Base-by-base conservation (phyloP, 305 asterid species). In the Fraxinus velutina region DNA sequence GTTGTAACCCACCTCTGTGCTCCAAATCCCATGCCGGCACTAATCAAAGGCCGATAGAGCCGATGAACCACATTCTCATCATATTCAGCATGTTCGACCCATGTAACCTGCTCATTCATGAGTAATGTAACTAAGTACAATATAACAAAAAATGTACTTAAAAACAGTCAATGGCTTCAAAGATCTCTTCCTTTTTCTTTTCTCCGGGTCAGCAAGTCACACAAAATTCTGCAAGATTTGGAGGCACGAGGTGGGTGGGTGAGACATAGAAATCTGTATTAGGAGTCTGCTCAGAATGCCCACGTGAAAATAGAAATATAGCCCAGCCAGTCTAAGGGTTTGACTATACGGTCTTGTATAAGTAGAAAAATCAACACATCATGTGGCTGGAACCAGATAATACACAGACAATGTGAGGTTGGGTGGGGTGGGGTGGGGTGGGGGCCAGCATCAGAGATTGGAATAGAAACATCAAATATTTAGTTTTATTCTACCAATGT, bases 41-140 rank as follows among this genome's bases (percentile, higher is more conserved):
- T 73, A 73, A 96, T 84, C 62, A 90, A 42, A n/a, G 93, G 86
- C 29, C 94, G 93, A 81, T 92, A 96, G 76, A 94, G 90, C 78
- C 90, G 92, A 90, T 96, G 99, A 50, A 93, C 84, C 2, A 34
- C 83, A 1, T 86, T 83, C 79, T 96, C 97, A n/a, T 96, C 98
- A 8, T 94, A 96, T 75, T 96, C 98, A 0, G 90, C 82, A 78
- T 96, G 99, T 79, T 96, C 99, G 6, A 96, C 90, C 99, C 99
- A 96, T 30, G 97, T 94, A 32, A 96, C 98, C 99, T 96, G 80
- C 77, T 79, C 12, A 68, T 27, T 68, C 19, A 55, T 44, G 6
- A 66, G 50, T 0, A 1, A 6, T 52, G 39, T 8, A 60, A 60
- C 15, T 8, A 62, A 62, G 15, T 2, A 17, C 30, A 6, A 6